Percentiles rank a stretch among this genome's conserved stretches.
Evolutionary conservation across 2,329 filamentous ascomycete genomes (phyloP).

Genomic region (Cercospora janseana): DNA sequence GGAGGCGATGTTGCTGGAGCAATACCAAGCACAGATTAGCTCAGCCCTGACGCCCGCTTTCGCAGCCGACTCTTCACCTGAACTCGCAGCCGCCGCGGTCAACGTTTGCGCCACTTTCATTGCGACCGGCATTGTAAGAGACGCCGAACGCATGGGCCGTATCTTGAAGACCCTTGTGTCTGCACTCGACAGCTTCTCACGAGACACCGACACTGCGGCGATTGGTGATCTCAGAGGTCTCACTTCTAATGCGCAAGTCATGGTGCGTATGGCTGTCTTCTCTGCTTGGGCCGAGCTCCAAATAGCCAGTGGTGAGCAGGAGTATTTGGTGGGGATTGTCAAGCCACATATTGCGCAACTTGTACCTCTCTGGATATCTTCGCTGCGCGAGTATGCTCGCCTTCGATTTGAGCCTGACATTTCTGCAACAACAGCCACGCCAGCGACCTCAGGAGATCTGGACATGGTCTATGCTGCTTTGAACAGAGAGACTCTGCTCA

Average conservation of each 20-base stretch:
- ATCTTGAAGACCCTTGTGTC: slow-evolving; percentile 91
- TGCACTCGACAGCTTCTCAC: slow-evolving; percentile 86
- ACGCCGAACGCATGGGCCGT: slow-evolving; percentile 96
- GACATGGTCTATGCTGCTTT: slow-evolving; percentile 93
- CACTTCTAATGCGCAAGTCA: slow-evolving; percentile 93
- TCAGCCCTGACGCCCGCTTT: slow-evolving; percentile 96
- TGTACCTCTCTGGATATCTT: slow-evolving; percentile 91
- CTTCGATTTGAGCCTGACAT: slow-evolving; percentile 96
- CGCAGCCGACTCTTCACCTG: slow-evolving; percentile 90
- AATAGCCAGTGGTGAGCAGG: slow-evolving; percentile 88
- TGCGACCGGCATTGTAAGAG: slow-evolving; percentile 92
- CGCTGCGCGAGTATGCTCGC: slow-evolving; percentile 87
- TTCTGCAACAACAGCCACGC: slow-evolving; percentile 78
- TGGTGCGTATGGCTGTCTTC: slow-evolving; percentile 97
- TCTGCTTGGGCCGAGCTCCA: slow-evolving; percentile 97
- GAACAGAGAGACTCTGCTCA: slow-evolving; percentile 87
- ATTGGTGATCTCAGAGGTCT: slow-evolving; percentile 92
- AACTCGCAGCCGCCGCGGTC: slow-evolving; percentile 91
- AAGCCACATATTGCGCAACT: slow-evolving; percentile 86
- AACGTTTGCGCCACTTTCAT: slow-evolving; percentile 99
- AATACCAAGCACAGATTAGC: slow-evolving; percentile 97
- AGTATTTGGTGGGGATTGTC: slow-evolving; percentile 82
- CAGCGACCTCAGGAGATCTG: slow-evolving; percentile 69
- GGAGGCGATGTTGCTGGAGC: slow-evolving; percentile 93
- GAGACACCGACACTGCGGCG: slow-evolving; percentile 72